Evolutionary conservation across 345 rosid species (phyloP).

Genomic region (Eucalyptus regnans): DNA sequence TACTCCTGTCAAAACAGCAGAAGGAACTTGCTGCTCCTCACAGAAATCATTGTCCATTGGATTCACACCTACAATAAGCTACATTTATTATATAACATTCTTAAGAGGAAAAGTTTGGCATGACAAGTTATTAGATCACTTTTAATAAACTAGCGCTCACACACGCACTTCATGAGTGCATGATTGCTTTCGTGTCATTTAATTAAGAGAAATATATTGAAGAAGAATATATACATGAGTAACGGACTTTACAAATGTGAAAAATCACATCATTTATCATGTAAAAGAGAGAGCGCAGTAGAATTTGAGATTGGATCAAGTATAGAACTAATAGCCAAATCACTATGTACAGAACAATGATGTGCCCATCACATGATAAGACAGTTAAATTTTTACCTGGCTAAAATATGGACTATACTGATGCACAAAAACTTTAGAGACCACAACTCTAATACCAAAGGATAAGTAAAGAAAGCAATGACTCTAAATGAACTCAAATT

Average conservation of each 20-base stretch:
- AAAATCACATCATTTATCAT: background rate
- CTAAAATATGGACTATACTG: background rate
- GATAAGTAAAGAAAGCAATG: background rate
- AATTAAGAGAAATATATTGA: background rate
- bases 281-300: background rate
- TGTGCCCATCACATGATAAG: background rate
- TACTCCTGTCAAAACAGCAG: slow-evolving; percentile 25
- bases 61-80: background rate
- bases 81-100: background rate
- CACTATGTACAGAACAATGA: background rate
- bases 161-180: background rate
- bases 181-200: background rate
- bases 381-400: background rate
- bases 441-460: background rate
- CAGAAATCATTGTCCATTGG: slow-evolving; percentile 15
- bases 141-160: background rate
- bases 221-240: background rate
- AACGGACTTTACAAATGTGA: background rate
- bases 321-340: background rate
- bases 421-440: background rate
- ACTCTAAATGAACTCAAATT: background rate
- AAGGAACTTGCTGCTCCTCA: slow-evolving; percentile 26
- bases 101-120: background rate
- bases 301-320: background rate
- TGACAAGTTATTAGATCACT: background rate